phyloP scores from a whole-genome alignment of 306 rosid genomes.

The Ceratonia siliqua region DNA sequence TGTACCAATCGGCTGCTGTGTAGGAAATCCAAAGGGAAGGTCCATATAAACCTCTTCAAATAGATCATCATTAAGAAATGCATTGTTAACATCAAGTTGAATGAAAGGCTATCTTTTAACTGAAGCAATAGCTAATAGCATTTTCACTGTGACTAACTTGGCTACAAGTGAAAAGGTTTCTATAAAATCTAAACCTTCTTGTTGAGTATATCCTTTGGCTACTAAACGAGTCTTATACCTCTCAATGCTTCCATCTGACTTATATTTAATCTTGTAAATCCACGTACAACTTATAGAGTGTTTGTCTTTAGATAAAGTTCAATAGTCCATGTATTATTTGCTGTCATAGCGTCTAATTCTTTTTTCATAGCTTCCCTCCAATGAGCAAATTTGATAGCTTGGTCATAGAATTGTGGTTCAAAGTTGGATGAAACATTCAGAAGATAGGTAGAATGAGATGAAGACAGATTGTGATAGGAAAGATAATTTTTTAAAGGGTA shows the following conservation, averaged over 20 bases:
- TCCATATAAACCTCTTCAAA: no score
- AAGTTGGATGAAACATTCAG: no score
- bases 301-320: not conserved
- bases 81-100: not conserved
- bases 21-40: not conserved
- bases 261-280: not conserved
- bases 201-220: no score
- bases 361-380: not conserved
- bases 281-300: not conserved
- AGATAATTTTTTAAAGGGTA: no score
- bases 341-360: not conserved
- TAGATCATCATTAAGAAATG: not conserved
- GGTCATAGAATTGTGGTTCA: not conserved
- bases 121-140: not conserved
- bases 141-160: not conserved
- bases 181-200: not conserved
- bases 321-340: not conserved
- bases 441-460: no score
- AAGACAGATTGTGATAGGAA: no score
- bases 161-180: not conserved
- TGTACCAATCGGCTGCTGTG: no score
- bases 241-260: not conserved
- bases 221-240: not conserved
- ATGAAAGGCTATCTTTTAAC: fast-evolving
- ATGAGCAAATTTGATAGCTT: not conserved